Evolutionary conservation across 2,329 filamentous ascomycete species (phyloP).

Genomic region (Leptographium flavum): DNA sequence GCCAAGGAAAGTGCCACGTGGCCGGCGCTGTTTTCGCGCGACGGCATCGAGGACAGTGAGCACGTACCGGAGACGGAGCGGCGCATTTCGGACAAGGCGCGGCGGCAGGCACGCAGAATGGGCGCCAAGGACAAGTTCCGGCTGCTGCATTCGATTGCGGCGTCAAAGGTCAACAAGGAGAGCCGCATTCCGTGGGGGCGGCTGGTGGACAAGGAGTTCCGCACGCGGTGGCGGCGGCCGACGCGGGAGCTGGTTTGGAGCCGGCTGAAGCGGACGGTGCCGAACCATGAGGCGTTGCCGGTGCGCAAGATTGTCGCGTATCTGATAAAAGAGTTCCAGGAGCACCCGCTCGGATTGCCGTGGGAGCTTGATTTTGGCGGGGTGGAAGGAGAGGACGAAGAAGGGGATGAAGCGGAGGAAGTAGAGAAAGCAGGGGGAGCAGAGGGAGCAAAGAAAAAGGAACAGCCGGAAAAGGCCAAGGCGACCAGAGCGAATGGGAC

Average conservation of each 20-base stretch:
- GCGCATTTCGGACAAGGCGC: constrained; percentile 23
- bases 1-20: neutral
- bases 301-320: constrained; percentile 7
- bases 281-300: constrained; percentile 7
- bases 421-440: neutral
- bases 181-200: constrained; percentile 34
- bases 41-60: constrained; percentile 13
- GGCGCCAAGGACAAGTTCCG: constrained; percentile 27
- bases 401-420: neutral
- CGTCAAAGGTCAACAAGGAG: constrained; percentile 25
- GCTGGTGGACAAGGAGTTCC: constrained; percentile 15
- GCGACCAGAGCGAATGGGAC: neutral
- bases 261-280: constrained; percentile 11
- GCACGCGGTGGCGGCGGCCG: constrained; percentile 7
- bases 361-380: constrained; percentile 7
- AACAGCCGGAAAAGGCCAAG: neutral
- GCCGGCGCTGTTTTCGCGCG: constrained; percentile 3
- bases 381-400: neutral
- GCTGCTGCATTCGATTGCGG: constrained; percentile 28
- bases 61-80: constrained; percentile 23
- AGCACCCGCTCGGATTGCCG: constrained; percentile 2
- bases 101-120: constrained; percentile 27
- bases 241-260: constrained; percentile 12
- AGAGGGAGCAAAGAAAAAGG: neutral
- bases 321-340: constrained; percentile 8